Base-by-base conservation (phyloP, 179 eudicot species). In the Silene coronaria region DNA sequence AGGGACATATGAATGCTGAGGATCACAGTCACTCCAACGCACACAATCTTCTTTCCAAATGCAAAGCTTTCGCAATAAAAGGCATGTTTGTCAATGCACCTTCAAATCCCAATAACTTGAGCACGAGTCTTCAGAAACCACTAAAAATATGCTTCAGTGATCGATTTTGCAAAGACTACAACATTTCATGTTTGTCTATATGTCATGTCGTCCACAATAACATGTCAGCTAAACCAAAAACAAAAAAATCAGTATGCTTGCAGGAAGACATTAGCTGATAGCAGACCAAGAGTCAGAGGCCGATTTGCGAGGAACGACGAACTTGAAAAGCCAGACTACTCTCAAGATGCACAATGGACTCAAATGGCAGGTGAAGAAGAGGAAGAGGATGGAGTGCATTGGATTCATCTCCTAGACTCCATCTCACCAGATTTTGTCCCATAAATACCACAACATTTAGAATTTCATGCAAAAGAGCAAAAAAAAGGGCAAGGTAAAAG, bases 211-310 rank as follows among this genome's bases (percentile, higher is more conserved):
- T 38, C 57, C 17, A 16, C 46, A 66, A 19, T 32, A 9, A 19
- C 53, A 70, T 55, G 34, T 73, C 67, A 30, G 75, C 60, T 38
- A 7, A 74, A 70, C 75, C n/a, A n/a, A n/a, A n/a, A n/a, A n/a
- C n/a, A 34, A 27, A 34, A 79, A 55, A 63, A 24, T 3, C 86
- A 94, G 97, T 94, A 94, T 78, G 88, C 85, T 65, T 92, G 98
- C 77, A 86, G 97, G 86, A 94, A 94, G 83, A 89, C 96, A 60
- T 82, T 94, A 81, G 97, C 98, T n/a, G 98, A 92, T 48, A 92
- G 92, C 65, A 81, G 97, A 79, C 97, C 92, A 32, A 86, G 97
- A 21, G 83, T 94, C 30, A 89, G 91, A 78, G 98, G 98, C 36
- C 85, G 98, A 45, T 94, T 94, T 76, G 96, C 92, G 5, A 88